Conservation (phyloP, 805 yeast genomes). For the Pichia cabralensis region DNA sequence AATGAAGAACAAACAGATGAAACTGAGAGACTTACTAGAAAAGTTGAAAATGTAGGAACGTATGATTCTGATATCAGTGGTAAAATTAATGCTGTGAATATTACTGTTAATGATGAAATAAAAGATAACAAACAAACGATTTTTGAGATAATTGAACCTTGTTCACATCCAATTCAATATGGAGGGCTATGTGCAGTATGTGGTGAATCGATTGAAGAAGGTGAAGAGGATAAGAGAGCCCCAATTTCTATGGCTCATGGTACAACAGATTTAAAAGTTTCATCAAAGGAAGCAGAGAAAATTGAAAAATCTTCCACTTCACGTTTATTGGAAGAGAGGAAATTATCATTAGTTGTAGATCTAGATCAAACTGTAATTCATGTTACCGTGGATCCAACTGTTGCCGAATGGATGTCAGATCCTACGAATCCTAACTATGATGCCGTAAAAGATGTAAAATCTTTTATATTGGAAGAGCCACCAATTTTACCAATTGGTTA, state of each 20-base stretch:
- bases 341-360: slow-evolving; percentile 87
- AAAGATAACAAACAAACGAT: slow-evolving; percentile 36
- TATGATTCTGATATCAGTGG: slow-evolving; percentile 85
- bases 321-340: slow-evolving; percentile 49
- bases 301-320: slow-evolving; percentile 62
- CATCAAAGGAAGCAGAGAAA: slow-evolving; percentile 76
- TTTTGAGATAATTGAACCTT: slow-evolving; percentile 62
- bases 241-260: slow-evolving; percentile 87
- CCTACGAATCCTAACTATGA: slow-evolving; percentile 76
- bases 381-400: slow-evolving; percentile 96
- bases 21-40: slow-evolving; percentile 31
- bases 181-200: slow-evolving; percentile 94
- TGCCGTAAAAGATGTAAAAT: slow-evolving; percentile 70
- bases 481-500: slow-evolving; percentile 46
- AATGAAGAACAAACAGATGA: slow-evolving; percentile 26
- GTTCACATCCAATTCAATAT: slow-evolving; percentile 86
- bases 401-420: slow-evolving; percentile 91
- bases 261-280: slow-evolving; percentile 71
- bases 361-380: slow-evolving; percentile 96
- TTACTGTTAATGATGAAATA: slow-evolving; percentile 53
- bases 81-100: slow-evolving; percentile 37
- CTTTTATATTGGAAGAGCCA: slow-evolving; percentile 74
- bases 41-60: slow-evolving; percentile 62
- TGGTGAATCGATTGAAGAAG: slow-evolving; percentile 66
- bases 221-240: slow-evolving; percentile 64